Evolutionary conservation across 371 early-diverging fungal species (phyloP).

Genomic region (Lichtheimia ramosa): DNA sequence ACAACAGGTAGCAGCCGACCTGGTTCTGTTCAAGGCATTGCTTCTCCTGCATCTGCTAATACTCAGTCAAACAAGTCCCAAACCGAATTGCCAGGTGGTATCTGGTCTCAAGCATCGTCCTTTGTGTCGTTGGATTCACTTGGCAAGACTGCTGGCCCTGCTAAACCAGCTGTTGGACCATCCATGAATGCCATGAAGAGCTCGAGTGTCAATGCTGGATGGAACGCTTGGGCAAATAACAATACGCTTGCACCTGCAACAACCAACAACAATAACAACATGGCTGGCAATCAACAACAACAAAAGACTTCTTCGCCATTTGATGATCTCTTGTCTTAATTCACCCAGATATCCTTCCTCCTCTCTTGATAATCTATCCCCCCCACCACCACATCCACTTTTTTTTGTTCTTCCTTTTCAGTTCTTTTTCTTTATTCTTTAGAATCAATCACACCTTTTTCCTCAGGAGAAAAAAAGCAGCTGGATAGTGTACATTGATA

Average conservation of each 20-base stretch:
- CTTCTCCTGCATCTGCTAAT: background rate
- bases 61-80: conserved; percentile 8
- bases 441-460: background rate
- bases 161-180: conserved; percentile 43
- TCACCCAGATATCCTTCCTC: conserved; percentile 5
- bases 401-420: background rate
- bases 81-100: conserved; percentile 33
- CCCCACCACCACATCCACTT: background rate
- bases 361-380: background rate
- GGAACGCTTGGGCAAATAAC: conserved; percentile 43
- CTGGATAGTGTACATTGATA: no score
- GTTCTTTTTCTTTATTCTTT: background rate
- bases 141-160: conserved; percentile 39
- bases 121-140: conserved; percentile 60
- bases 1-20: conserved; percentile 9
- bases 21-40: conserved; percentile 3
- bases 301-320: conserved; percentile 22
- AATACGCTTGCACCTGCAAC: conserved; percentile 10
- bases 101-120: conserved; percentile 60
- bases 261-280: conserved; percentile 3
- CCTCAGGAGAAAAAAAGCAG: background rate
- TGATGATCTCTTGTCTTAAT: conserved; percentile 43
- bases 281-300: conserved; percentile 4
- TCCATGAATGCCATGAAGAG: conserved; percentile 63
- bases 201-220: conserved; percentile 35